Evolutionary conservation across 305 asterid genomes (phyloP), one percentile per base, ranked within the genome.

Genomic region (Solanum hybrid): DNA sequence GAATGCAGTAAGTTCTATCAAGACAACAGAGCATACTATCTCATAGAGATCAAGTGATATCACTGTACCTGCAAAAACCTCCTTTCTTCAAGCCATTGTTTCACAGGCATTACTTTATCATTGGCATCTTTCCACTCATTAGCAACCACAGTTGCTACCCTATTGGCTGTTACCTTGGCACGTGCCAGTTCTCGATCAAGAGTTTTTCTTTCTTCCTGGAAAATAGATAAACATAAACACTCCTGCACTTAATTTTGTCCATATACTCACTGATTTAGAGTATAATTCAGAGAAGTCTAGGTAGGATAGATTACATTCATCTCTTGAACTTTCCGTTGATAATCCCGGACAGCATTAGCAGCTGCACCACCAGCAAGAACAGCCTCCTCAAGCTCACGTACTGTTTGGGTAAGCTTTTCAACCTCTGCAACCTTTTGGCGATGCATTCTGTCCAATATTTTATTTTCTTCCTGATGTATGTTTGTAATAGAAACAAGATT

Each of bases 351-450:
- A 90, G 99, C 99, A 94, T 98, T 98, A 89, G 99, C 99, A 92
- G 99, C 99, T 74, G 99, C 99, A 89, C 99, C 99, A 75, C 99
- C 99, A 91, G 99, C 98, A 93, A 98, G 97, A 92, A 98, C 99
- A 85, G 99, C 98, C 92, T 98, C 99, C 92, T 98, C 99, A 90
- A 98, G 99, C 93, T 98, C 99, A 89, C 94, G 98, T 77, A 98
- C 99, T 86, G 98, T 95, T 94, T 97, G 99, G 88, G 99, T 97
- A 89, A 97, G 98, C 94, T 95, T 97, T 94, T 97, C 99, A 91
- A 97, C 98, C 94, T 97, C 99, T 6, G 99, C 99, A 92, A 97
- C 99, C 94, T 97, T 97, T 91, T 96, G 99, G 31, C 99, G 94
- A 89, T 97, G 99, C 97, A 97, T 94, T 93, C 92, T 96, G 92